Evolutionary conservation across 805 yeast genomes (phyloP).

Genomic region (Kodamaea kakaduensis): DNA sequence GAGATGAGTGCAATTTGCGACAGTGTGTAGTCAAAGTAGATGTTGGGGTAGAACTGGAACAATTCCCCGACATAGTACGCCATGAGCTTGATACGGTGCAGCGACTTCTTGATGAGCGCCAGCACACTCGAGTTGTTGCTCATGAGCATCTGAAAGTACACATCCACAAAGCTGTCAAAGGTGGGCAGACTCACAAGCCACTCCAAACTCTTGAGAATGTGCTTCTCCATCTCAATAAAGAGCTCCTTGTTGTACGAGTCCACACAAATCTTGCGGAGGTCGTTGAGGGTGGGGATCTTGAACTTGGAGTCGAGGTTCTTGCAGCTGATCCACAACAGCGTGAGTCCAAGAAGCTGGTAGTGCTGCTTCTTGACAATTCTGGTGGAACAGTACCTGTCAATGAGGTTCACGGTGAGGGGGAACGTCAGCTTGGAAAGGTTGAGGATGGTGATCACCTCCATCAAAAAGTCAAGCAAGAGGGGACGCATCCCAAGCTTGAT

Average conservation of each 20-base stretch:
- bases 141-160: constrained; percentile 41
- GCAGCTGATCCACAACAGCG: constrained; percentile 43
- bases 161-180: constrained; percentile 59
- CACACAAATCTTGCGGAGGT: constrained; percentile 54
- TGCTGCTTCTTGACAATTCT: constrained; percentile 44
- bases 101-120: constrained; percentile 9
- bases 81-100: constrained; percentile 21
- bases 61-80: constrained; percentile 65
- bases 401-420: constrained; percentile 42
- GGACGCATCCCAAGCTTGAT: constrained; percentile 44
- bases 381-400: constrained; percentile 43
- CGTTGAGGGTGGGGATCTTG: constrained; percentile 52
- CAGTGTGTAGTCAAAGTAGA: constrained; percentile 54
- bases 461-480: constrained; percentile 37
- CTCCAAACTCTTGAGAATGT: constrained; percentile 55
- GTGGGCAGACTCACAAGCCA: constrained; percentile 66
- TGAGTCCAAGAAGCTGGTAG: constrained; percentile 42
- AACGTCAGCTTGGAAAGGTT: constrained; percentile 38
- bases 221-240: constrained; percentile 66
- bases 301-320: constrained; percentile 51
- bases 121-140: constrained; percentile 17
- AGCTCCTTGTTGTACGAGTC: constrained; percentile 52
- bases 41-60: constrained; percentile 56
- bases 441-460: constrained; percentile 43
- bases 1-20: constrained; percentile 48